phyloP scores from a whole-genome alignment of 106 monocot species.

The Triglochin maritima region DNA sequence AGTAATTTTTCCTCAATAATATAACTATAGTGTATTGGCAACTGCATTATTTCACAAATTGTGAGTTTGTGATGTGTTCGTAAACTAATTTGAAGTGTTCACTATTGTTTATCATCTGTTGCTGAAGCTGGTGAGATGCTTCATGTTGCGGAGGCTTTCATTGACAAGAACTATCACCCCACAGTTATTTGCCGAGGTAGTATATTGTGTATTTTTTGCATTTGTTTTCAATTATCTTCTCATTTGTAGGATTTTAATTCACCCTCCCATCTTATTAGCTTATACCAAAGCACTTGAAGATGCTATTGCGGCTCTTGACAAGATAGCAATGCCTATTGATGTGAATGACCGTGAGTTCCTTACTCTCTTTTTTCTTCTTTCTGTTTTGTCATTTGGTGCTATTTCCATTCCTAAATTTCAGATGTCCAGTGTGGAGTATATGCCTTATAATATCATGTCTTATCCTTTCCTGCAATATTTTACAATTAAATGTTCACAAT shows the following conservation, averaged over 20 bases:
- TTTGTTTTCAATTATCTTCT: background rate
- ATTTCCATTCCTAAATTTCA: background rate
- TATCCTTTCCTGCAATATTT: no score
- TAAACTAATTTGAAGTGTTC: background rate
- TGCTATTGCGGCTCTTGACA: constrained; percentile 83
- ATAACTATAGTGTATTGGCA: background rate
- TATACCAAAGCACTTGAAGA: constrained; percentile 94
- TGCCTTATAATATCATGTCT: no score
- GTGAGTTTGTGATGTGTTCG: background rate
- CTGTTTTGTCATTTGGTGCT: background rate
- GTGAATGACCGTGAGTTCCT: constrained; percentile 69
- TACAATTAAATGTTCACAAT: no score
- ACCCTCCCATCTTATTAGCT: constrained; percentile 30
- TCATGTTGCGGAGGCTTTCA: constrained; percentile 91
- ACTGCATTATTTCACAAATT: background rate
- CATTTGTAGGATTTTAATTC: background rate
- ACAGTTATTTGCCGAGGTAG: constrained; percentile 95
- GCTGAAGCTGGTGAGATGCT: constrained; percentile 92
- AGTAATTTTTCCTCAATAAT: no score
- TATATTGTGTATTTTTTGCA: background rate
- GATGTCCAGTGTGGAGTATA: no score
- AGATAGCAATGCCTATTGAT: constrained; percentile 82
- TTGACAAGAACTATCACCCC: constrained; percentile 85
- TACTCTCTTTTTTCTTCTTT: background rate
- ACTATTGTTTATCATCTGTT: constrained; percentile 1